Base-by-base conservation (phyloP, 1,284 basidiomycete genomes). In the Cystobasidiaceae sp. region DNA sequence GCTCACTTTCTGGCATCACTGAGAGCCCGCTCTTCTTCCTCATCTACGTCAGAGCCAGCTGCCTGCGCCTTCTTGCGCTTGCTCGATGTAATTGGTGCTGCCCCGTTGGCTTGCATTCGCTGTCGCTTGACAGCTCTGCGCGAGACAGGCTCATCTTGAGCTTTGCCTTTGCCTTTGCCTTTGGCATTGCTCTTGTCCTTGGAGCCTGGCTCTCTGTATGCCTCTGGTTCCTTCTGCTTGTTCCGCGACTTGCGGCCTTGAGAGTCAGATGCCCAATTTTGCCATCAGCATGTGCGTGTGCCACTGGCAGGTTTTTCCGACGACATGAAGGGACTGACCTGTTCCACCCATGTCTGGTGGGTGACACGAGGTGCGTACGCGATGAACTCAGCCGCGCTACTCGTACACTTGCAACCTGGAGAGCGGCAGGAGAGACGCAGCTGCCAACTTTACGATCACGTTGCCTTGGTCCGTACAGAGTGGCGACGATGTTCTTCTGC, bases 1-100 rank as follows among this genome's bases (percentile, higher is more conserved):
- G 30, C 72, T 57, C 17, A 73, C 72, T 67, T 68, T 25, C 72
- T 63, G 1, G 71, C 71, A 28, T 65, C 50, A 50, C 58, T 52
- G n/a, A 70, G 51, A 7, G 54, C 65, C 59, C 68, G 59, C 6
- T 56, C 49, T 32, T 69, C 58, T 3, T 65, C 69, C 28, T 70
- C 59, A 2, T 67, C 67, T 15, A 70, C 67, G 28, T 68, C 67
- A n/a, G 67, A 67, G 17, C 44, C 67, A 27, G 60, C 50, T 46
- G 49, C 41, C 54, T 66, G 46, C 32, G 51, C 56, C 23, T 66
- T 44, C 21, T 68, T 49, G 43, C 57, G 37, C 46, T 58, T 49
- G 17, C 45, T 46, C 39, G 45, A 45, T 50, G 44, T 43, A 32
- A 56, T 32, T n/a, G 37, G 27, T 49, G 27, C 55, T 50, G 63